phyloP scores from a whole-genome alignment of 345 rosid genomes.

The Orychophragmus violaceus region DNA sequence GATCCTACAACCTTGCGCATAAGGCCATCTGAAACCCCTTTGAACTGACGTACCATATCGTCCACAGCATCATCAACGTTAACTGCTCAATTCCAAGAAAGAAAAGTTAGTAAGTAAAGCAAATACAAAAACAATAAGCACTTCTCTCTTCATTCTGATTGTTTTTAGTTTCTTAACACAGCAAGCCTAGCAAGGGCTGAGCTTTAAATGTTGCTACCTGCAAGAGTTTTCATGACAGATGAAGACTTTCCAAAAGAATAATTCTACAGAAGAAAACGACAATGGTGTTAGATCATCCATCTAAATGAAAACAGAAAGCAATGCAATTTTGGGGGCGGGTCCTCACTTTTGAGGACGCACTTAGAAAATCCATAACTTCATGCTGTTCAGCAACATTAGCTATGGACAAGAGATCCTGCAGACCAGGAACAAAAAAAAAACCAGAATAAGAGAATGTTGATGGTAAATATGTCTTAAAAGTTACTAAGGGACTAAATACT shows the following conservation, averaged over 20 bases:
- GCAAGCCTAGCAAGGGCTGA: neutral
- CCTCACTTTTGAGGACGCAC: conserved; percentile 78
- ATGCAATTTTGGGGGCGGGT: conserved; percentile 1
- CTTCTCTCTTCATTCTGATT: neutral
- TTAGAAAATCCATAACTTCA: conserved; percentile 99
- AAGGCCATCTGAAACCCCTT: conserved; percentile 89
- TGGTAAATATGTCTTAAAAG: conserved; percentile 9
- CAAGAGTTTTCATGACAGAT: conserved; percentile 86
- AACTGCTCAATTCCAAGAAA: conserved; percentile 44
- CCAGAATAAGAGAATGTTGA: conserved; percentile 1
- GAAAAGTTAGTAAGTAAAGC: neutral
- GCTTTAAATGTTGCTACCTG: conserved; percentile 46
- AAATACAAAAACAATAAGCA: conserved; percentile 5
- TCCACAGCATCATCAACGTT: conserved; percentile 98
- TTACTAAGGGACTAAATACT: conserved; percentile 17
- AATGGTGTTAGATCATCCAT: conserved; percentile 19
- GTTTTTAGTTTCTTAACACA: neutral
- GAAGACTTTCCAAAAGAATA: conserved; percentile 94
- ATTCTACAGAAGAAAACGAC: conserved; percentile 48
- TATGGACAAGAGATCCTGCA: conserved; percentile 89
- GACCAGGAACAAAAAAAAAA: conserved; percentile 3
- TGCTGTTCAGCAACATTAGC: conserved; percentile 99
- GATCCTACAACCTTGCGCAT: conserved; percentile 72
- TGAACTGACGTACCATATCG: conserved; percentile 85
- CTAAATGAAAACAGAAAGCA: neutral